Evolutionary conservation across 208 protist genomes (phyloP), one percentile per base, ranked within the genome.

Genomic region (Leishmania braziliensis): DNA sequence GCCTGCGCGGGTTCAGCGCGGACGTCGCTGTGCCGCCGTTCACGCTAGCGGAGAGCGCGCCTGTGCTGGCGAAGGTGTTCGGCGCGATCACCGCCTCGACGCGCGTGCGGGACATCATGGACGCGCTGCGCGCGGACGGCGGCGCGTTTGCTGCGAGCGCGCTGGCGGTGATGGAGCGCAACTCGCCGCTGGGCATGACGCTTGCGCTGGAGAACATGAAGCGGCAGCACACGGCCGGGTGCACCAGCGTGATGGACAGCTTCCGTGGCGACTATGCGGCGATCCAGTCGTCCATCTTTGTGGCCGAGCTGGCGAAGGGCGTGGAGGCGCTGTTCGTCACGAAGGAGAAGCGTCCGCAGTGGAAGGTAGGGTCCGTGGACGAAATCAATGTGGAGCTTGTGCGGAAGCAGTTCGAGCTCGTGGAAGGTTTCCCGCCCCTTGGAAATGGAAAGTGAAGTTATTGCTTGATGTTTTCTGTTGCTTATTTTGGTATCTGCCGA

Each of bases 101-200:
- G 3, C 87, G 77, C 12, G 65, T 95, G 58, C 77, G 84, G 16
- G 87, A 89, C 48, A 89, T 96, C 71, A 69, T 92, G 56, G 77
- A 77, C 20, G 8, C 69, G 1, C 89, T 96, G 5, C 58, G 62
- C 23, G 78, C 51, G 0, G 86, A 92, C 68, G 84, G 86, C 46
- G 80, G 79, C 63, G 68, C 84, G 18, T 95, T 92, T 80, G 90
- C 91, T 26, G 71, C 53, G 20, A 77, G 48, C 36, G 83, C 89
- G 16, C 69, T 90, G 51, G 75, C 43, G 9, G 75, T 83, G 54
- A 77, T 95, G 76, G 66, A 79, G 72, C 75, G 83, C 36, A 90
- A 87, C 78, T 93, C 92, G 2, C 92, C 92, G 14, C 87, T 92
- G 20, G 86, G 79, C 48, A 87, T 97, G 75, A 78, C 80, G 66